phyloP scores from a whole-genome alignment of 2,329 filamentous ascomycete species.

The Fusarium stilboides region DNA sequence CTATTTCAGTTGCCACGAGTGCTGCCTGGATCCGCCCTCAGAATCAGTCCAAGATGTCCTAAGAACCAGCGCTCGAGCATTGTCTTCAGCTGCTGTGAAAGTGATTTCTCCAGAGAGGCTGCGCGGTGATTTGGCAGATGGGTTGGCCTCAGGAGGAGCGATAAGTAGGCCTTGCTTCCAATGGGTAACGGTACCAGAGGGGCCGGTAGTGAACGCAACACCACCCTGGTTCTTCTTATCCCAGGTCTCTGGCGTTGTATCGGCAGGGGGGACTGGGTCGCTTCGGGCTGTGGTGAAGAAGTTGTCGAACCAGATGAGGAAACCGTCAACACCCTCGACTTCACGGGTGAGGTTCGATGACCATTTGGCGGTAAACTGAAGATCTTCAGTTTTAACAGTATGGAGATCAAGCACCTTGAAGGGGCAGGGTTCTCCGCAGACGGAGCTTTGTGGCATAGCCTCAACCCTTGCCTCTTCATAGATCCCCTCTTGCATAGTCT shows the following conservation, averaged over 20 bases:
- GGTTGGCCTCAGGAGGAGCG: slow-evolving; percentile 70
- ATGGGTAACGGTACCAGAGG: slow-evolving; percentile 82
- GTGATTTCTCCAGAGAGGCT: slow-evolving; percentile 77
- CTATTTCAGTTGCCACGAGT: slow-evolving; percentile 68
- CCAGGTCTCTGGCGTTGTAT: slow-evolving; percentile 75
- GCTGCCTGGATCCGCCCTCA: slow-evolving; percentile 59
- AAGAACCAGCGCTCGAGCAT: slow-evolving; percentile 78
- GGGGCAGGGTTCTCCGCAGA: slow-evolving; percentile 73
- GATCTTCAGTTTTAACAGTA: slow-evolving; percentile 77
- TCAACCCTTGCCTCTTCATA: slow-evolving; percentile 87
- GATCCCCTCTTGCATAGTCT: slow-evolving; percentile 86
- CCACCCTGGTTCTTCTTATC: slow-evolving; percentile 69
- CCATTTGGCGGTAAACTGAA: slow-evolving; percentile 82
- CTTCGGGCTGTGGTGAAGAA: slow-evolving; percentile 81
- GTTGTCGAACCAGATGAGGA: slow-evolving; percentile 93
- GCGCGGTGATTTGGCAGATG: slow-evolving; percentile 64
- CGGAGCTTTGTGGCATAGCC: slow-evolving; percentile 72
- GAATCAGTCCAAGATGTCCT: slow-evolving; percentile 72
- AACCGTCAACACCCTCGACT: slow-evolving; percentile 83
- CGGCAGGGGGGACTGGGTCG: slow-evolving; percentile 64
- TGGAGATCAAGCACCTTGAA: slow-evolving; percentile 86
- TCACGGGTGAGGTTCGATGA: slow-evolving; percentile 72
- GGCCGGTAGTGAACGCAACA: slow-evolving; percentile 91
- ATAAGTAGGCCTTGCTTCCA: slow-evolving; percentile 90
- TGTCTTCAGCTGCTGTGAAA: slow-evolving; percentile 78